Evolutionary conservation across 805 yeast genomes (phyloP).

Genomic region (Saccharomyces kudriavzevii): DNA sequence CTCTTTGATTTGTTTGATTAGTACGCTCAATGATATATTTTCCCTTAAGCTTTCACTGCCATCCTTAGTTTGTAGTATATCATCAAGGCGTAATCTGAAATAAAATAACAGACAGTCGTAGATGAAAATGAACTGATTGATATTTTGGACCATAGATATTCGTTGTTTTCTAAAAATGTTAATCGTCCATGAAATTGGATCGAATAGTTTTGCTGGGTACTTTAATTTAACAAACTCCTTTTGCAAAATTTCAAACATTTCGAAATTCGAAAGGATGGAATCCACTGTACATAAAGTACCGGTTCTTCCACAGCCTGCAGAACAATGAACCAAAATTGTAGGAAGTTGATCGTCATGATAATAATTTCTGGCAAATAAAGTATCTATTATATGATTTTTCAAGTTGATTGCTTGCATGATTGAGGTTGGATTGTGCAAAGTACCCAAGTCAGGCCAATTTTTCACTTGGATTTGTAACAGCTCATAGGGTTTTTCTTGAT

Average conservation of each 20-base stretch:
- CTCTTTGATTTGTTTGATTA: slow-evolving; percentile 8
- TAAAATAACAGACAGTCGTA: slow-evolving; percentile 47
- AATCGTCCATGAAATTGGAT: slow-evolving; percentile 55
- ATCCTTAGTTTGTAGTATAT: slow-evolving; percentile 2
- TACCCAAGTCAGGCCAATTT: slow-evolving; percentile 80
- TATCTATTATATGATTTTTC: slow-evolving; percentile 36
- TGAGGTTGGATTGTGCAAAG: slow-evolving; percentile 47
- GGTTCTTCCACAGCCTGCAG: slow-evolving; percentile 96
- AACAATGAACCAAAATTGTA: slow-evolving; percentile 76
- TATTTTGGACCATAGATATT: slow-evolving; percentile 76
- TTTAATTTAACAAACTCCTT: slow-evolving; percentile 9
- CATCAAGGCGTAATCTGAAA: slow-evolving; percentile 16
- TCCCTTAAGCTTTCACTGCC: neutral
- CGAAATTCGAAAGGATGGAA: slow-evolving; percentile 38
- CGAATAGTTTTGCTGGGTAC: slow-evolving; percentile 25
- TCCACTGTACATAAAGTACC: slow-evolving; percentile 81
- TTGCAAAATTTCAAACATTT: slow-evolving; percentile 16
- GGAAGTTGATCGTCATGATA: slow-evolving; percentile 27
- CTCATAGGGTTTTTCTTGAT: slow-evolving; percentile 30
- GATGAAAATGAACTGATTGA: slow-evolving; percentile 65
- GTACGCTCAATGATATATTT: slow-evolving; percentile 3
- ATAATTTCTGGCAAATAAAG: slow-evolving; percentile 10
- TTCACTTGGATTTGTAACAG: slow-evolving; percentile 69
- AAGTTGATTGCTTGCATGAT: slow-evolving; percentile 46
- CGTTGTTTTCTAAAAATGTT: slow-evolving; percentile 65